Evolutionary conservation across 331 rosid genomes (phyloP), one percentile per base, ranked within the genome.

Genomic region (Arachis monticola): DNA sequence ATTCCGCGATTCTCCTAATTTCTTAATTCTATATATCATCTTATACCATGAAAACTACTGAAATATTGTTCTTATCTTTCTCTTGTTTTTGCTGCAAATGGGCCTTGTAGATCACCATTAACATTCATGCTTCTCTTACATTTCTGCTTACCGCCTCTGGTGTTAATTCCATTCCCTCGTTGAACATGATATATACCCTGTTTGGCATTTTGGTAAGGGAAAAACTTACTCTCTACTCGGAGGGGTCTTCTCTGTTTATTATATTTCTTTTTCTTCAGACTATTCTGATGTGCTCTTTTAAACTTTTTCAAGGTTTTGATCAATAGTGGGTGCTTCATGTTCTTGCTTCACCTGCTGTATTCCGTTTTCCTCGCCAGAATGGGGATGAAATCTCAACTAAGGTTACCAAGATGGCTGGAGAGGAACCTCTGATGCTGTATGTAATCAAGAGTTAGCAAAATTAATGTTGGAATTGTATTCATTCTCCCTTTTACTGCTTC

Each of bases 41-140:
- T 56, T 6, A 12, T 65, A 30, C 74, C 35, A 14, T 14, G 48
- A 70, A 60, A 66, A 11, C 7, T 7, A 47, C 56, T 77, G 2
- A 68, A 71, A 3, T 31, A 8, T 17, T 2, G 27, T 67, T 77
- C 35, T 62, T 58, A n/a, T 22, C 50, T 67, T 68, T 50, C 60
- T 67, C 77, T 38, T 66, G 72, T 32, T 44, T 46, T 31, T 66
- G 41, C 10, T 40, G 27, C 22, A 9, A 32, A 60, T 73, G 46
- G 38, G 52, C 22, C 80, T 70, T 83, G 92, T 81, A 95, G 99
- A 95, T 95, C 81, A 92, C 99, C 72, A 87, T 92, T 56, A 95
- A 95, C 86, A 88, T 95, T 65, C 99, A 95, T 60, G 99, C 99
- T 72, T 90, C 97, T 57, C 93, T 95, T 7, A 82, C 99, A 46